These are phyloP conservation scores for Beauveria pseudobassiana DNA, from an alignment of 2,329 filamentous ascomycete species.

Conservation along the genomic window DNA sequence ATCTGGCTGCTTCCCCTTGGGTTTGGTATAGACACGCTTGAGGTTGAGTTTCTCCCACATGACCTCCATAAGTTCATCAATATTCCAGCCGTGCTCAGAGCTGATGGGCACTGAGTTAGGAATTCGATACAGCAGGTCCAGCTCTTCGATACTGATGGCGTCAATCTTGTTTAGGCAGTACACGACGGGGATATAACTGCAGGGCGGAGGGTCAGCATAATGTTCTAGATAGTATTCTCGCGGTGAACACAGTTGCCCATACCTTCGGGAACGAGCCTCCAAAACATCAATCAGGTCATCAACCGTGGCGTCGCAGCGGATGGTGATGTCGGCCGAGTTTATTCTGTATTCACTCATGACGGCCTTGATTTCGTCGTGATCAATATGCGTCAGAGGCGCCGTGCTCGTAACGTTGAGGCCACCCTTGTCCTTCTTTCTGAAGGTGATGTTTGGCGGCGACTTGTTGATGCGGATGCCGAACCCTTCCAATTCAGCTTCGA, in stretches of 20 bases:
- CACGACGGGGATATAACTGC: slow-evolving; percentile 93
- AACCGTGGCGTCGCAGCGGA: slow-evolving; percentile 93
- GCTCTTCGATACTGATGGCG: slow-evolving; percentile 92
- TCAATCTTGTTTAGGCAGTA: slow-evolving; percentile 99
- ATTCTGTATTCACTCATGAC: slow-evolving; percentile 98
- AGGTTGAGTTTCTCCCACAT: slow-evolving; percentile 98
- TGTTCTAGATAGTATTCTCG: slow-evolving; percentile 2
- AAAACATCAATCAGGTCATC: slow-evolving; percentile 95
- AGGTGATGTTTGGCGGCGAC: slow-evolving; percentile 93
- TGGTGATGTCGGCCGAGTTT: slow-evolving; percentile 92
- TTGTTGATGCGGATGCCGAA: slow-evolving; percentile 99
- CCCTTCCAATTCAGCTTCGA: slow-evolving; percentile 90
- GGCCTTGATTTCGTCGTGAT: slow-evolving; percentile 93
- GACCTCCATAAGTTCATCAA: slow-evolving; percentile 91
- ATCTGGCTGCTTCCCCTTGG: slow-evolving; percentile 89
- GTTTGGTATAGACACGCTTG: slow-evolving; percentile 93
- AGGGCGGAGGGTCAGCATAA: neutral
- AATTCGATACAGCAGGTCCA: slow-evolving; percentile 92
- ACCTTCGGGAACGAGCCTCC: slow-evolving; percentile 76
- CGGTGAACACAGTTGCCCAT: slow-evolving; percentile 11
- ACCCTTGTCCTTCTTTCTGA: slow-evolving; percentile 99
- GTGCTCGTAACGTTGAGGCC: slow-evolving; percentile 95
- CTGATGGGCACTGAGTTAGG: slow-evolving; percentile 96
- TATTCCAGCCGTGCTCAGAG: slow-evolving; percentile 95
- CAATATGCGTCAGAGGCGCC: slow-evolving; percentile 83